Evolutionary conservation across 345 rosid genomes (phyloP).

Genomic region (Turritis glabra): DNA sequence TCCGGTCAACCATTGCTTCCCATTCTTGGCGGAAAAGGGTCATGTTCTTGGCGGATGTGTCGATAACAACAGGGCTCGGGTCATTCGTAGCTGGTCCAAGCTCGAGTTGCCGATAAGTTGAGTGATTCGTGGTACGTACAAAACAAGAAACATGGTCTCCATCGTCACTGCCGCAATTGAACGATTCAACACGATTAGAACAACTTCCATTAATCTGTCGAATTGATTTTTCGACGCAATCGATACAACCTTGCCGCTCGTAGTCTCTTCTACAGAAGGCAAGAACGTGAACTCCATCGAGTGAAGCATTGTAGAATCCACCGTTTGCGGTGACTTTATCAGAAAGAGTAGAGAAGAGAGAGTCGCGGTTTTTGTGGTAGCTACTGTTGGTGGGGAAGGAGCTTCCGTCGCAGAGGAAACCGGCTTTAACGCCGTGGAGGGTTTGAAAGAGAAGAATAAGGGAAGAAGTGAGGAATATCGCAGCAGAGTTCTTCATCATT

Average conservation of each 20-base stretch:
- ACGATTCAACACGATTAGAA: constrained; percentile 35
- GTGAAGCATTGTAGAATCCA: constrained; percentile 37
- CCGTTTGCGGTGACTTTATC: constrained; percentile 13
- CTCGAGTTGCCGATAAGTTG: constrained; percentile 28
- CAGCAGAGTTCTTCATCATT: constrained; percentile 7
- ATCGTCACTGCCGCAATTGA: constrained; percentile 17
- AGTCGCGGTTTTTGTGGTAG: constrained; percentile 36
- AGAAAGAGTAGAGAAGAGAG: constrained; percentile 41
- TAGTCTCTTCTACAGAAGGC: constrained; percentile 43
- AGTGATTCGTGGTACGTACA: constrained; percentile 36
- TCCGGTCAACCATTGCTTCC: constrained; percentile 10
- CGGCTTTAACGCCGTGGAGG: constrained; percentile 2
- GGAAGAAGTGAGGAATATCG: neutral
- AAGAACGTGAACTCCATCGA: constrained; percentile 37
- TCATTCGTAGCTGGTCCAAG: neutral
- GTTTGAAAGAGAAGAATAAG: constrained; percentile 16
- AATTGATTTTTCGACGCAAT: constrained; percentile 24
- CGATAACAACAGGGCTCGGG: neutral
- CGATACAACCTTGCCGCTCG: constrained; percentile 31
- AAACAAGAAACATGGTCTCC: constrained; percentile 28
- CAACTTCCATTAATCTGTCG: constrained; percentile 23
- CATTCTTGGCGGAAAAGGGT: constrained; percentile 39
- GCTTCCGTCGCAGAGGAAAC: constrained; percentile 5
- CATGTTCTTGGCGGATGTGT: neutral
- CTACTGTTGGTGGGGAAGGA: constrained; percentile 31